phyloP scores from a whole-genome alignment of 2,329 filamentous ascomycete species.

The Fusarium chaquense region DNA sequence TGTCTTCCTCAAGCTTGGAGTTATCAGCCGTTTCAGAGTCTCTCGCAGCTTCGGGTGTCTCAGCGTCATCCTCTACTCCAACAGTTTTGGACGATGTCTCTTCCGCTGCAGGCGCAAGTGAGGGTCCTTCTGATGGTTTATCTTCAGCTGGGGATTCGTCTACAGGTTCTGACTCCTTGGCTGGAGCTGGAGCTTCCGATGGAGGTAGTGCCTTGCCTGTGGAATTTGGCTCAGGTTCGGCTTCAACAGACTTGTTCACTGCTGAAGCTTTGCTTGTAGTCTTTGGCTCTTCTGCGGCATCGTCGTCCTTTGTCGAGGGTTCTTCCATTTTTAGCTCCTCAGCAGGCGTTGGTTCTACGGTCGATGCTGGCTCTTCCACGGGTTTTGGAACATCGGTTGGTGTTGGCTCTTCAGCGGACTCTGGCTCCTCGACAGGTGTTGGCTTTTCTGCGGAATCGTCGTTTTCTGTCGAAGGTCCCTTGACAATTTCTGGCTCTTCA shows the following conservation, averaged over 20 bases:
- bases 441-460: too few relatives aligned
- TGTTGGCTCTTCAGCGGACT: background rate
- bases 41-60: conserved; percentile 2
- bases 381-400: conserved; percentile 11
- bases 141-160: conserved; percentile 3
- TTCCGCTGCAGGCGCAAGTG: background rate
- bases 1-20: conserved; percentile 1
- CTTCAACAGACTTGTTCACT: conserved; percentile 2
- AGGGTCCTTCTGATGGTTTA: background rate
- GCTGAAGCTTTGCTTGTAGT: background rate
- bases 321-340: conserved; percentile 1
- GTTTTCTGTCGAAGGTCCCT: too few relatives aligned
- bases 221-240: conserved; percentile 16
- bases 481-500: too few relatives aligned
- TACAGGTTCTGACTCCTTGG: background rate
- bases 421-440: background rate
- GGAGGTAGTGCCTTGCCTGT: background rate
- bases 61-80: conserved; percentile 11
- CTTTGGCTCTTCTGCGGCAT: conserved; percentile 4
- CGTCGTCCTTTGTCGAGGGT: conserved; percentile 1
- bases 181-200: background rate
- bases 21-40: conserved; percentile 5
- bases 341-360: background rate
- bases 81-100: conserved; percentile 2
- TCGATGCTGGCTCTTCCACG: background rate